Evolutionary conservation across 169 alveolate species (phyloP), one percentile per base, ranked within the genome.

Genomic region (Plasmodium cynomolgi): DNA sequence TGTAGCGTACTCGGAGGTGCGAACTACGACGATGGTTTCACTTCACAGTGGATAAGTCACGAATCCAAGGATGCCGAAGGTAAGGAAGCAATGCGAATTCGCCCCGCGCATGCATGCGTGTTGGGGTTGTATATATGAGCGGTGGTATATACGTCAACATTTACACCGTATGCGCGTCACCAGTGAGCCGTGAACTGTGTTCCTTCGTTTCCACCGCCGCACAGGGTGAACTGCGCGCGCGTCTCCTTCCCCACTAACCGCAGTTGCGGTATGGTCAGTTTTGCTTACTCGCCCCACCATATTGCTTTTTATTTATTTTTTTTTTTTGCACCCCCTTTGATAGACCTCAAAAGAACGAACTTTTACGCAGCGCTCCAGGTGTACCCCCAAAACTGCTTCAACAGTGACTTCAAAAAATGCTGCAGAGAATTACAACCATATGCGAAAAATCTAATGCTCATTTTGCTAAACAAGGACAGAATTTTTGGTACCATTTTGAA

Each of bases 361-460:
- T 90, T 90, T 71, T 39, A 79, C 74, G 39, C 56, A 80, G 91
- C 91, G 41, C 41, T 90, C 4, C 71, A 68, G 73, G 88, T 58
- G 71, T 90, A 80, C 34, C 82, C 81, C 34, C 73, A 90, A 58
- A 81, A 68, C 44, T 91, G 95, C 44, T 77, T 17, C 84, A 91
- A 91, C 72, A 71, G 75, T 47, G 92, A 81, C 62, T 91, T 91
- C 68, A 81, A 47, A 73, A 81, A 47, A 71, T 91, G 95, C 50
- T 91, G 95, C 58, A 91, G 41, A 29, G 86, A 81, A 50, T 37
- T 91, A 54, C 58, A 23, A 44, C 88, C 84, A 23, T 77, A 71
- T 50, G 47, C 95, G 34, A 91, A 47, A 50, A 91, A 91, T 47
- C 83, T 91, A 81, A 82, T 91, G 84, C 56, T 91, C 31, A 91